Evolutionary conservation across 441 rosid genomes (phyloP).

Genomic region (Melastoma candidum): DNA sequence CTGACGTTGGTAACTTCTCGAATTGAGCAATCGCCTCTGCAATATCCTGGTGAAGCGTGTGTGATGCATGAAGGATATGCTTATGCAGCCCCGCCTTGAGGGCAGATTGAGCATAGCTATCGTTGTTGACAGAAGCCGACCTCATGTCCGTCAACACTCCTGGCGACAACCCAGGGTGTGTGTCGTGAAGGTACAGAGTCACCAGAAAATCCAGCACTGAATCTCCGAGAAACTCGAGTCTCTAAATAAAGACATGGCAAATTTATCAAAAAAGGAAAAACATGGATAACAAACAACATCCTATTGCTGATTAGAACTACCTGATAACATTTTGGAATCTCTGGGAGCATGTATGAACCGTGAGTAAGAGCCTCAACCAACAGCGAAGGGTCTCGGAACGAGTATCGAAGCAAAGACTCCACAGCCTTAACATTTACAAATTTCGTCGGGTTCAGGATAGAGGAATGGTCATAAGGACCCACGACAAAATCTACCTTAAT

Average conservation of each 20-base stretch:
- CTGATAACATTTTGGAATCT: constrained; percentile 87
- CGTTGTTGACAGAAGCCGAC: constrained; percentile 90
- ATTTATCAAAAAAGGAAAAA: neutral
- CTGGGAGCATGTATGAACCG: constrained; percentile 90
- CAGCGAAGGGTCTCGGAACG: constrained; percentile 54
- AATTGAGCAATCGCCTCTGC: constrained; percentile 21
- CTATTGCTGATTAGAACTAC: constrained; percentile 17
- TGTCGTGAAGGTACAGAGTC: constrained; percentile 41
- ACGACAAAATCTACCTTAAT: constrained; percentile 37
- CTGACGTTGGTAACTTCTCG: constrained; percentile 19
- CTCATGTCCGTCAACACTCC: constrained; percentile 79
- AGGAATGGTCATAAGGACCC: constrained; percentile 25
- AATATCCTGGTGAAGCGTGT: constrained; percentile 51
- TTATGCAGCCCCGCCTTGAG: constrained; percentile 51
- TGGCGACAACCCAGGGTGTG: constrained; percentile 58
- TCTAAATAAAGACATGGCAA: constrained; percentile 29
- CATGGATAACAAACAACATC: neutral
- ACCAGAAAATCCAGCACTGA: constrained; percentile 72
- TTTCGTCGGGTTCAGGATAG: constrained; percentile 26
- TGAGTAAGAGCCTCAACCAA: constrained; percentile 90
- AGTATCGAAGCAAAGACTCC: constrained; percentile 48
- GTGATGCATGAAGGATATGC: constrained; percentile 64
- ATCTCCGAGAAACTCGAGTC: constrained; percentile 93
- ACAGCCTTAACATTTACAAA: constrained; percentile 33
- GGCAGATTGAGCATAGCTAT: constrained; percentile 60